A percentile compares a stretch with the other conserved stretches of the same genome.
Conservation (phyloP, 352 stramenopile genomes). For the Globisporangium splendens region DNA sequence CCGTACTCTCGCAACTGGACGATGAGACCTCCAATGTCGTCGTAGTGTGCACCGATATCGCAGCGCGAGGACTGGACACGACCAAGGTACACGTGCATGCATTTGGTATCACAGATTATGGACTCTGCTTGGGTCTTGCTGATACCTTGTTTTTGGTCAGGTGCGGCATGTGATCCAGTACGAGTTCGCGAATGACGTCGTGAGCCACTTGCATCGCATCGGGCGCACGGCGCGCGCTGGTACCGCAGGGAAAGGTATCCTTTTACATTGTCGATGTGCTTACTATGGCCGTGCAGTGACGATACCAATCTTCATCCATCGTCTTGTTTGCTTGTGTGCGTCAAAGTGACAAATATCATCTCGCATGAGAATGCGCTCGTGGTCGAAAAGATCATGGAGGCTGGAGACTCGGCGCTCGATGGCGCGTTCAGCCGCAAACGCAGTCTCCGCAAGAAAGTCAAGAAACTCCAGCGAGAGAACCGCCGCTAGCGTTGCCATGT, state of each 20-base stretch:
- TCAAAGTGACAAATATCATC: slow-evolving; percentile 65
- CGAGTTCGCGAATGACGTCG: slow-evolving; percentile 78
- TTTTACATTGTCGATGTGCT: not conserved
- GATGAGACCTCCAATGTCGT: slow-evolving; percentile 30
- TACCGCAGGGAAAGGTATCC: slow-evolving; percentile 39
- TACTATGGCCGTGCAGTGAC: not conserved
- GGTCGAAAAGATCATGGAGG: slow-evolving; percentile 59
- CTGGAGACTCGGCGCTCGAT: slow-evolving; percentile 40
- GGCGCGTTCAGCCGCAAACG: slow-evolving; percentile 79
- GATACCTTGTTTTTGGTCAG: slow-evolving; percentile 6
- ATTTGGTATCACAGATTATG: no score
- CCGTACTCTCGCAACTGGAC: slow-evolving; percentile 39
- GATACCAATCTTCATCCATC: not conserved
- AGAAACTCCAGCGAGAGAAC: slow-evolving; percentile 33
- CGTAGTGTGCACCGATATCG: slow-evolving; percentile 78
- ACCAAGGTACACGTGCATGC: slow-evolving; percentile 18
- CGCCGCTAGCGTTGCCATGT: no score
- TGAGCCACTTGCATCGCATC: slow-evolving; percentile 80
- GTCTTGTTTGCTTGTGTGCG: slow-evolving; percentile 6
- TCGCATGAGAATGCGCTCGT: slow-evolving; percentile 55
- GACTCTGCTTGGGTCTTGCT: no score
- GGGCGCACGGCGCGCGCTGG: slow-evolving; percentile 66
- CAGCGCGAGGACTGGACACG: slow-evolving; percentile 67
- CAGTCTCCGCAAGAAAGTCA: slow-evolving; percentile 80
- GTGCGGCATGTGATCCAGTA: slow-evolving; percentile 77